These are phyloP conservation scores for Wickerhamomyces ciferrii DNA, from an alignment of 805 yeast species.

Conservation along the genomic window DNA sequence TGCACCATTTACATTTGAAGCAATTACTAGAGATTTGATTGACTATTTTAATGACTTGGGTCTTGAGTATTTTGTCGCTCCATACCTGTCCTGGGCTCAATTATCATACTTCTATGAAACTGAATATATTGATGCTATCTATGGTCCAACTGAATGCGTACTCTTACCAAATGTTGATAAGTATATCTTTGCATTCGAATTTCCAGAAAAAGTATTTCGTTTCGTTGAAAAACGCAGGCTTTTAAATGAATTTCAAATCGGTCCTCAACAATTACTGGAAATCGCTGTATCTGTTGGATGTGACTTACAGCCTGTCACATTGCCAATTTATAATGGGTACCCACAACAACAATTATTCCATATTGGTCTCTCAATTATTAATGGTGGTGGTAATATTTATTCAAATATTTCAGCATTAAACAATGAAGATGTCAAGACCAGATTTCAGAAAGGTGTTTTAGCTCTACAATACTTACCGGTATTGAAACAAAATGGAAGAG, in stretches of 20 bases:
- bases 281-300: conserved; percentile 77
- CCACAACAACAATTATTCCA: conserved; percentile 25
- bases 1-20: conserved; percentile 43
- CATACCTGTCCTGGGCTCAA: conserved; percentile 78
- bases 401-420: conserved; percentile 42
- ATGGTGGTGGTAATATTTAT: conserved; percentile 39
- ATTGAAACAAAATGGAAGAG: conserved; percentile 60
- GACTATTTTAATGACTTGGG: conserved; percentile 47
- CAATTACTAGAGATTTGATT: conserved; percentile 52
- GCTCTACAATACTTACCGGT: conserved; percentile 73
- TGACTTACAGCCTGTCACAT: conserved; percentile 59
- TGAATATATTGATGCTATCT: conserved; percentile 63
- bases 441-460: conserved; percentile 63
- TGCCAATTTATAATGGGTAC: conserved; percentile 37
- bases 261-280: conserved; percentile 68
- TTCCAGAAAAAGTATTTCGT: conserved; percentile 57
- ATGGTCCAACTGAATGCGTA: conserved; percentile 79
- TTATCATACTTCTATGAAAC: conserved; percentile 61
- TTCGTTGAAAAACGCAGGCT: conserved; percentile 56
- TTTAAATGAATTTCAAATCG: conserved; percentile 52
- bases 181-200: conserved; percentile 69
- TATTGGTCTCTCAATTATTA: conserved; percentile 32
- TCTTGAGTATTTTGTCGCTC: conserved; percentile 71
- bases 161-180: conserved; percentile 58
- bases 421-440: conserved; percentile 38